Percentiles rank a stretch among this genome's conserved stretches.
Evolutionary conservation across 495 filamentous ascomycete species (phyloP).

Genomic region (Hypoxylon cercidicola): DNA sequence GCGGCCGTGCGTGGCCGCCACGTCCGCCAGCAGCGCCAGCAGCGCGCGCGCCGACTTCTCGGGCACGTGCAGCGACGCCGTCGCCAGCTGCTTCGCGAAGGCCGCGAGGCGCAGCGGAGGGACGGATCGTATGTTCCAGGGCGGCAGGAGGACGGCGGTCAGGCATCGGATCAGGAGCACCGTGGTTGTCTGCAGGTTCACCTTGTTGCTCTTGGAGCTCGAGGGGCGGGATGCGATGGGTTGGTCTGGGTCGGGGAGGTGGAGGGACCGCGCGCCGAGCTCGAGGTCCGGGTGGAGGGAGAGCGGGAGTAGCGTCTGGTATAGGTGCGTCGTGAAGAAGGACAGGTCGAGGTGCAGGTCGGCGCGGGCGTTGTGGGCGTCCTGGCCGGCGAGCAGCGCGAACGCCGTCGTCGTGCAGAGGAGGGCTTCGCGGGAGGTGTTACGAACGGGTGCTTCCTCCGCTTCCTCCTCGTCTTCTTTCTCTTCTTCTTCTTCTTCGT

Average conservation of each 20-base stretch:
- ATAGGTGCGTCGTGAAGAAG: constrained; percentile 95
- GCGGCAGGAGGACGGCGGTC: constrained; percentile 77
- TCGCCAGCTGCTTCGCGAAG: constrained; percentile 92
- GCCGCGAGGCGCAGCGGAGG: constrained; percentile 83
- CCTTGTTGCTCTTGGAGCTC: constrained; percentile 65
- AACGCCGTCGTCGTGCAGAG: constrained; percentile 94
- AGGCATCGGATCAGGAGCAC: constrained; percentile 90
- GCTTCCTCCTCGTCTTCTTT: constrained; percentile 54
- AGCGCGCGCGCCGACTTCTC: constrained; percentile 86
- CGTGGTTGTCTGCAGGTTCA: constrained; percentile 93
- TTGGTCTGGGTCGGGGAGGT: constrained; percentile 77
- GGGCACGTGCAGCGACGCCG: constrained; percentile 81
- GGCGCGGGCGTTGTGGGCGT: constrained; percentile 70
- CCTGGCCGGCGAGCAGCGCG: constrained; percentile 89
- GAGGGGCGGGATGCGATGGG: constrained; percentile 42
- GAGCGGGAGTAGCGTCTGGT: constrained; percentile 79
- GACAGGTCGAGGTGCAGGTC: constrained; percentile 86
- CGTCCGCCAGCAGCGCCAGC: constrained; percentile 75
- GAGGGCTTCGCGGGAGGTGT: constrained; percentile 84
- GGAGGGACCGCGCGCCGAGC: constrained; percentile 79
- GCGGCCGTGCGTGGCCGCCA: constrained; percentile 75
- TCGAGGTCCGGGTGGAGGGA: constrained; percentile 88
- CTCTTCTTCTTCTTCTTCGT: constrained; percentile 52
- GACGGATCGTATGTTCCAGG: constrained; percentile 67
- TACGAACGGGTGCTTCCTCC: constrained; percentile 60